Base-by-base conservation (phyloP, 208 protist genomes). In the Leishmania major region DNA sequence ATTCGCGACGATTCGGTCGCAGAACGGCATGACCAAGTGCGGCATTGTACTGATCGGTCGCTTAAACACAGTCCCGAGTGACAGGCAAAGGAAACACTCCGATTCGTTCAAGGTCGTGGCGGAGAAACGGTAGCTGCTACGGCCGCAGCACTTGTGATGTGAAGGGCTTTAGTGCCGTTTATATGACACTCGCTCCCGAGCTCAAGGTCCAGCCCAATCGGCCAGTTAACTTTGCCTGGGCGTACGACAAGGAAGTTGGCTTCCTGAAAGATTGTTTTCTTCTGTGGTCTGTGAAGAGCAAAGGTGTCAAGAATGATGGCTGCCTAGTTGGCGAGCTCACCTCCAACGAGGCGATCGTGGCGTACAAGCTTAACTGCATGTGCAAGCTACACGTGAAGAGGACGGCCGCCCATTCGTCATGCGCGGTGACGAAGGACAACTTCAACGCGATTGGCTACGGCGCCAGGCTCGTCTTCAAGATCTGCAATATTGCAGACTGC, bases 381-480 rank as follows among this genome's bases (percentile, higher is more conserved):
- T 93, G 82, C 77, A 78, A 79, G 31, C 77, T 91, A 53, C 53
- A 75, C 13, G 71, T 90, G 15, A 85, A 87, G 55, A 89, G 84
- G 6, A 86, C 78, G 51, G 88, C 88, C 0, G 81, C 73, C 35
- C 86, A 91, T 75, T 91, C 82, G 0, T 95, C 88, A 0, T 87
- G 75, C 59, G 84, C 75, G 1, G 77, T 91, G 25, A 92, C 88
- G n/a, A 80, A 84, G 45, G 81, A 64, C 2, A 85, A 85, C 57
- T 93, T 88, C 78, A 92, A 95, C 76, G 82, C 87, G 4, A 88
- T 93, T 55, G 86, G 93, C 72, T 91, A 93, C 76, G 91, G 87
- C 0, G 81, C 83, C 6, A 90, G 81, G 73, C 82, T 93, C 4
- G 86, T 90, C 62, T 84, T 91, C 7, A 91, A 90, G 60, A 88